Evolutionary conservation across 1,139 yeast genomes (phyloP), one percentile per base, ranked within the genome.

Genomic region (Taphrina wiesneri): DNA sequence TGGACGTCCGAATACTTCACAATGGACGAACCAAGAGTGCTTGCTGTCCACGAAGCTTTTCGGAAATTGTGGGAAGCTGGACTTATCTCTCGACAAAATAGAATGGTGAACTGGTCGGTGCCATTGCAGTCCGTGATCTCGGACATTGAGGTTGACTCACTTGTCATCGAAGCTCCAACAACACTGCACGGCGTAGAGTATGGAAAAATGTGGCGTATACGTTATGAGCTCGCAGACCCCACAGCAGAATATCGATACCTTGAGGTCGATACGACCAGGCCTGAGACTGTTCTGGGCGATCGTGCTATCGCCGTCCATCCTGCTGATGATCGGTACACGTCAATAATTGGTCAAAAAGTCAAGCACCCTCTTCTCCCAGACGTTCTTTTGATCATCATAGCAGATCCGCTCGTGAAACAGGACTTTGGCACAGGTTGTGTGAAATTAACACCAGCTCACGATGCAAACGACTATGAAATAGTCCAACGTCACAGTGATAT

Each of bases 31-130:
- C 32, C 47, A 19, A 53, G 67, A 13, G 56, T 66, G 6, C 19
- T 34, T 11, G 69, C 68, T 1, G 69, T 67, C 3, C 39, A 21
- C 19, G 60, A 60, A 23, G 67, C 68, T 26, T 67, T 67, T 45
- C 49, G 62, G 25, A 43, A 26, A 25, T 45, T 67, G 21, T 66
- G 56, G 62, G 54, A 67, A n/a, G 57, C 52, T 21, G 69, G 69
- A 23, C 56, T 67, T 15, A 56, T 67, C 25, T 51, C 57, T 25
- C 57, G 69, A 43, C 67, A 61, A 25, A 25, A 28, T 3, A 52
- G 66, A 25, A 66, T 67, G 68, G 69, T 67, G 34, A 67, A 67
- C 67, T 67, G 69, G 69, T 67, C 69, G 11, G 32, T 52, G 19
- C 28, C 30, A 30, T 43, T 67, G 26, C 59, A 56, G 34, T 67